These are phyloP conservation scores for Ceratopteris richardii DNA, from an alignment of 75 land plant species.

Conservation along the genomic window DNA sequence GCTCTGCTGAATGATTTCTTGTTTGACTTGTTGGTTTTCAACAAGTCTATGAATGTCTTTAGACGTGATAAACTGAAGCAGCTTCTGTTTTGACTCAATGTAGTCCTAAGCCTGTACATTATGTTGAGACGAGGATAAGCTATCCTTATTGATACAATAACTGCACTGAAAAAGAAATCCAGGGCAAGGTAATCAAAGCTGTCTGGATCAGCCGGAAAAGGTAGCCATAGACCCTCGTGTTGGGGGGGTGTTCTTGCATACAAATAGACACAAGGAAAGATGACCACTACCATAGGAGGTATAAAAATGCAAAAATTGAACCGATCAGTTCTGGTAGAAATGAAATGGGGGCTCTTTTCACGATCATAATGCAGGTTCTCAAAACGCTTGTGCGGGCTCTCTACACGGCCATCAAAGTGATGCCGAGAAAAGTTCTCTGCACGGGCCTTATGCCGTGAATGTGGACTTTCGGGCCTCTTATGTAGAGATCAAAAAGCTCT, in stretches of 20 bases:
- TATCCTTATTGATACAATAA: conserved; percentile 19
- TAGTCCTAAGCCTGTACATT: conserved; percentile 2
- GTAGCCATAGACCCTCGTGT: conserved; percentile 2
- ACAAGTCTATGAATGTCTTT: conserved; percentile 8
- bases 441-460: too few species aligned
- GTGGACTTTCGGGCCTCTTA: background rate
- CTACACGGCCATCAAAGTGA: too few species aligned
- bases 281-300: conserved; percentile 31
- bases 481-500: background rate
- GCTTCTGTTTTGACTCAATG: conserved; percentile 21
- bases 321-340: background rate
- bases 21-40: background rate
- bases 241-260: conserved; percentile 16
- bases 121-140: conserved; percentile 23
- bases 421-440: too few species aligned
- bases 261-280: conserved; percentile 38
- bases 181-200: conserved; percentile 23
- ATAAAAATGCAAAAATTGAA: conserved; percentile 10
- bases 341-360: too few species aligned
- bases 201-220: background rate
- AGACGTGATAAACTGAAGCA: conserved; percentile 14
- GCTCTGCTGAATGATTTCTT: conserved; percentile 7
- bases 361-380: too few species aligned
- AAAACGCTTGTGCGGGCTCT: too few species aligned
- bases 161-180: conserved; percentile 26